Percentiles rank a stretch among this genome's conserved stretches.
phyloP scores from a whole-genome alignment of 805 yeast species.

The Metschnikowia cerradonensis region DNA sequence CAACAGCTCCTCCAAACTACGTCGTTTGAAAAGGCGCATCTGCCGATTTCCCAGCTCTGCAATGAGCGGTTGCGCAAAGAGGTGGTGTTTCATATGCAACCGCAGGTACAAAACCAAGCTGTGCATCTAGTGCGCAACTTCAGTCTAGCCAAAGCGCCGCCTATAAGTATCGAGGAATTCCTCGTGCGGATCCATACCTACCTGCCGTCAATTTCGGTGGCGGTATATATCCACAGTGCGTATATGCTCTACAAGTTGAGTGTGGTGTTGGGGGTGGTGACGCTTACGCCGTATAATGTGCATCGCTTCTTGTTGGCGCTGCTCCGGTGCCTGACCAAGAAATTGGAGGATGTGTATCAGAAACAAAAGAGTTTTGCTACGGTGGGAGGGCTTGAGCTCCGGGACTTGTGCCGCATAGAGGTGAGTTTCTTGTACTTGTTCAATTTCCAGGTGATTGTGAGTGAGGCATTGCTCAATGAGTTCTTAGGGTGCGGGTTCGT shows the following conservation, averaged over 20 bases:
- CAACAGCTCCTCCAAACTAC: conserved; percentile 19
- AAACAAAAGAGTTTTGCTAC: conserved; percentile 41
- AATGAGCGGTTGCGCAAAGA: conserved; percentile 22
- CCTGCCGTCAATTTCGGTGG: conserved; percentile 36
- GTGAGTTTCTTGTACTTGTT: conserved; percentile 46
- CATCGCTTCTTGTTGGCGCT: conserved; percentile 38
- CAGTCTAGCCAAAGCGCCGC: conserved; percentile 33
- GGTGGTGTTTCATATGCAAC: conserved; percentile 17
- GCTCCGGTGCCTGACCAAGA: conserved; percentile 37
- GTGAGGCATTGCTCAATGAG: conserved; percentile 28
- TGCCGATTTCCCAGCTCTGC: conserved; percentile 5
- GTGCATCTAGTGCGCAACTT: conserved; percentile 29
- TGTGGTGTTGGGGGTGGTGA: conserved; percentile 29
- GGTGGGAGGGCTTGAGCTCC: conserved; percentile 40
- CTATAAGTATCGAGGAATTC: conserved; percentile 32
- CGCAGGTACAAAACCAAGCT: conserved; percentile 21
- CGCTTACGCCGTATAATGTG: conserved; percentile 33
- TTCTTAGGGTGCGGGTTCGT: conserved; percentile 31
- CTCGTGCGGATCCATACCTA: conserved; percentile 36
- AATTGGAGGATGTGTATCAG: conserved; percentile 43
- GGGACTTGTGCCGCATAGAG: conserved; percentile 47
- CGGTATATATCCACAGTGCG: conserved; percentile 39
- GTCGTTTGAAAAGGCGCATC: conserved; percentile 11
- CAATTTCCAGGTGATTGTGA: conserved; percentile 47
- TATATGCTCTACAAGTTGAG: conserved; percentile 34